phyloP scores from a whole-genome alignment of 192 early-diverging fungal genomes.

The Gaertneriomyces semiglobifer region DNA sequence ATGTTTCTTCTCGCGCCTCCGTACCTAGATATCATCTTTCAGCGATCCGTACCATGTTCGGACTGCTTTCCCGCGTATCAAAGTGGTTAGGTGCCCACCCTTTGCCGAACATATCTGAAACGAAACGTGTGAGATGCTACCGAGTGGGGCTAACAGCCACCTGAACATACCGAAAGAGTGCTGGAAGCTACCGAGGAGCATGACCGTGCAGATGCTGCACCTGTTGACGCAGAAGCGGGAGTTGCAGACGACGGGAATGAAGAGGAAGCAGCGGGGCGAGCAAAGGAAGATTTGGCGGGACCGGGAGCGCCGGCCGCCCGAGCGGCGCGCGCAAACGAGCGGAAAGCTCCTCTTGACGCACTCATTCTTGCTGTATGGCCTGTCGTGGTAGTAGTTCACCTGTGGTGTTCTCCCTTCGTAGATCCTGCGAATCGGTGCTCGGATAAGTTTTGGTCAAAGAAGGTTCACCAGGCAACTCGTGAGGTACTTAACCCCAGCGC shows the following conservation, averaged over 20 bases:
- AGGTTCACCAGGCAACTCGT: too few relatives aligned
- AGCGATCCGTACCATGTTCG: constrained; percentile 30
- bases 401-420: too few relatives aligned
- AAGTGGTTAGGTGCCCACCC: constrained; percentile 7
- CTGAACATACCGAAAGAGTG: neutral
- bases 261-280: constrained; percentile 4
- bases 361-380: neutral
- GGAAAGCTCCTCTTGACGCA: constrained; percentile 1
- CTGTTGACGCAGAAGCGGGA: neutral
- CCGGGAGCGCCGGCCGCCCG: neutral
- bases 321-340: constrained; percentile 5
- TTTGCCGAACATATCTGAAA: neutral
- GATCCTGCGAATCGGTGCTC: too few relatives aligned
- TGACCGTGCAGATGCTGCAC: constrained; percentile 3
- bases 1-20: neutral
- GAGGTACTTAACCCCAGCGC: too few relatives aligned
- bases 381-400: neutral
- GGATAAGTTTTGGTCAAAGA: too few relatives aligned
- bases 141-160: neutral
- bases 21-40: constrained; percentile 34
- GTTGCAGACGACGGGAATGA: constrained; percentile 1
- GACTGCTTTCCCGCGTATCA: constrained; percentile 20
- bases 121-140: neutral
- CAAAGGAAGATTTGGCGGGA: constrained; percentile 12
- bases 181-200: neutral